Conservation (phyloP, 352 stramenopile genomes). For the Globisporangium iwayamae region DNA sequence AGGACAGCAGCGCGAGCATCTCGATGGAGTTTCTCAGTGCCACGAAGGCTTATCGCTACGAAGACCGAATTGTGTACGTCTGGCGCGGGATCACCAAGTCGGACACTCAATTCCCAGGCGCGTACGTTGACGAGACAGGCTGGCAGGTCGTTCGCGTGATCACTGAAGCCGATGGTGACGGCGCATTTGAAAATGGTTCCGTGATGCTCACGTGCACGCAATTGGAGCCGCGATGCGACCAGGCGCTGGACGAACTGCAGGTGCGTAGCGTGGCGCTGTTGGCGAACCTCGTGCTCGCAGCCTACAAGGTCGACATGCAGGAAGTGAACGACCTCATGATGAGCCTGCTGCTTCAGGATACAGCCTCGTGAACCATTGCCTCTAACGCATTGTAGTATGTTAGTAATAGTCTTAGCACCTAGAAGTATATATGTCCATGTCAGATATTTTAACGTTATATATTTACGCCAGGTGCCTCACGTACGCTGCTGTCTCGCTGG, state of each 20-base stretch:
- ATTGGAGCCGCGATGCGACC: background rate
- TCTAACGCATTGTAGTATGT: too few relatives aligned
- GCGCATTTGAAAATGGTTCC: background rate
- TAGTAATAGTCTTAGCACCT: background rate
- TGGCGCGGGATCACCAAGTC: background rate
- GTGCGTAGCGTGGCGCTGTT: slow-evolving; percentile 1
- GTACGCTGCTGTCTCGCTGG: background rate
- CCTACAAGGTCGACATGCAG: background rate
- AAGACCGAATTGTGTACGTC: slow-evolving; percentile 4
- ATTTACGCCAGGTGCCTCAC: background rate
- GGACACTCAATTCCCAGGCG: slow-evolving; percentile 2
- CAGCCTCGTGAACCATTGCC: background rate
- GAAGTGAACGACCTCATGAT: slow-evolving; percentile 5
- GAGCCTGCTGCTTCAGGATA: slow-evolving; percentile 1
- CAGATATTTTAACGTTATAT: background rate
- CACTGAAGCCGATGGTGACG: background rate
- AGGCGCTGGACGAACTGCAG: slow-evolving; percentile 1
- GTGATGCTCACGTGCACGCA: slow-evolving; percentile 7
- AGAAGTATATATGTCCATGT: too few relatives aligned
- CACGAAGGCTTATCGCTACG: background rate
- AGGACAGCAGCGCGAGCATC: background rate
- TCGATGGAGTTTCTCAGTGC: background rate
- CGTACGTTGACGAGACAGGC: slow-evolving; percentile 3
- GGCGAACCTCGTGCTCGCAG: background rate
- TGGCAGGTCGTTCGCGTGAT: slow-evolving; percentile 5